phyloP scores from a whole-genome alignment of 768 basidiomycete genomes.

The Termitomyces sp. region DNA sequence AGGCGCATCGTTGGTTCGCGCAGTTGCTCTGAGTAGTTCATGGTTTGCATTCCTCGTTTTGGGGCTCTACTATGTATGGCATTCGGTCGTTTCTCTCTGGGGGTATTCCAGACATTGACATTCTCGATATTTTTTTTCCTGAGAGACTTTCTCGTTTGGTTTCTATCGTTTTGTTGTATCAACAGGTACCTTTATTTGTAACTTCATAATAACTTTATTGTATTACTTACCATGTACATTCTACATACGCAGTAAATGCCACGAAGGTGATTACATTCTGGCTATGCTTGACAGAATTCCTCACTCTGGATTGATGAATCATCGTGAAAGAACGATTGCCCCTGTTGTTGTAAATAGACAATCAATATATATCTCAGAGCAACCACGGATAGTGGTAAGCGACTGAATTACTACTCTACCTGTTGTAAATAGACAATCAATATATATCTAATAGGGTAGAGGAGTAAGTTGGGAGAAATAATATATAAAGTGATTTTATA shows the following conservation, averaged over 20 bases:
- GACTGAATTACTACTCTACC: no score
- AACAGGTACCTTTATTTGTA: slow-evolving; percentile 2
- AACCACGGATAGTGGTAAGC: no score
- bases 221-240: slow-evolving; percentile 9
- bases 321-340: no score
- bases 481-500: no score
- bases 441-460: no score
- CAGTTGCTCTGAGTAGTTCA: neutral
- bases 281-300: neutral
- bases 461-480: no score
- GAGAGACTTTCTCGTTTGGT: slow-evolving; percentile 1
- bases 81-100: neutral
- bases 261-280: neutral
- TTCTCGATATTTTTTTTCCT: neutral
- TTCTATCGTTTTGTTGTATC: slow-evolving; percentile 1
- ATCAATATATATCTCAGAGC: no score
- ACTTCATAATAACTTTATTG: neutral
- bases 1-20: slow-evolving; percentile 77
- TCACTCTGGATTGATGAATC: no score
- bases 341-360: no score
- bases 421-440: no score
- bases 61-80: neutral
- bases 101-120: neutral
- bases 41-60: neutral
- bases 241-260: neutral